These are phyloP conservation scores for Camillea tinctor DNA, from an alignment of 2,329 filamentous ascomycete genomes.

Conservation along the genomic window DNA sequence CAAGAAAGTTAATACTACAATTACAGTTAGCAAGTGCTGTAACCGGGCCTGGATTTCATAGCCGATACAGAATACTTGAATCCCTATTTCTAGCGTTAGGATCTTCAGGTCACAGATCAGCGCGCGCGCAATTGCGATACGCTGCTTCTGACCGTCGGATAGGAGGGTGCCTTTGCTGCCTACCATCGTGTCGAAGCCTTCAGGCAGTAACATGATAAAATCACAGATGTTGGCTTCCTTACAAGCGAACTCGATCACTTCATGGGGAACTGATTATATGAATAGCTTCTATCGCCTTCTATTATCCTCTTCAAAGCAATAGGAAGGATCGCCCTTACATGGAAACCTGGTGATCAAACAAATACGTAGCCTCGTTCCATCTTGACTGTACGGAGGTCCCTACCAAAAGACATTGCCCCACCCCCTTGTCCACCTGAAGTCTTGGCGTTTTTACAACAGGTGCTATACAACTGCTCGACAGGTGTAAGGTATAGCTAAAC, in stretches of 20 bases:
- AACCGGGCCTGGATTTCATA: not conserved
- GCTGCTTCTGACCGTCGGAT: slow-evolving; percentile 91
- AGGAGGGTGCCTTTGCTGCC: slow-evolving; percentile 84
- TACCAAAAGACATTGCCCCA: not conserved
- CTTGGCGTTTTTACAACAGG: no score
- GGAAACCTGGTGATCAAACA: not conserved
- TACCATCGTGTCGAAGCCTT: slow-evolving; percentile 82
- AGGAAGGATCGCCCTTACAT: not conserved
- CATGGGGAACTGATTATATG: slow-evolving; percentile 69
- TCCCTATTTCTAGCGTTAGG: slow-evolving; percentile 65
- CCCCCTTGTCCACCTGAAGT: no score
- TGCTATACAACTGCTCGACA: no score
- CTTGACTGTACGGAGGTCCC: not conserved
- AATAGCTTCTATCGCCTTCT: not conserved
- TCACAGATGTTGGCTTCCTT: slow-evolving; percentile 78
- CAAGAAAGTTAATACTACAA: no score
- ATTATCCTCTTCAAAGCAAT: not conserved
- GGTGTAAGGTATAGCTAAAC: no score
- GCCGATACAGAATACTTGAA: not conserved
- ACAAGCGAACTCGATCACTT: slow-evolving; percentile 73
- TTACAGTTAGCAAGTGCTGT: not conserved
- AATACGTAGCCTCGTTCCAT: not conserved
- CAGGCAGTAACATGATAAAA: slow-evolving; percentile 81
- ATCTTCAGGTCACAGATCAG: slow-evolving; percentile 89
- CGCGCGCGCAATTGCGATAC: slow-evolving; percentile 88